Evolutionary conservation across 2,329 filamentous ascomycete species (phyloP), one percentile per base, ranked within the genome.

Genomic region (Xylaria multiplex): DNA sequence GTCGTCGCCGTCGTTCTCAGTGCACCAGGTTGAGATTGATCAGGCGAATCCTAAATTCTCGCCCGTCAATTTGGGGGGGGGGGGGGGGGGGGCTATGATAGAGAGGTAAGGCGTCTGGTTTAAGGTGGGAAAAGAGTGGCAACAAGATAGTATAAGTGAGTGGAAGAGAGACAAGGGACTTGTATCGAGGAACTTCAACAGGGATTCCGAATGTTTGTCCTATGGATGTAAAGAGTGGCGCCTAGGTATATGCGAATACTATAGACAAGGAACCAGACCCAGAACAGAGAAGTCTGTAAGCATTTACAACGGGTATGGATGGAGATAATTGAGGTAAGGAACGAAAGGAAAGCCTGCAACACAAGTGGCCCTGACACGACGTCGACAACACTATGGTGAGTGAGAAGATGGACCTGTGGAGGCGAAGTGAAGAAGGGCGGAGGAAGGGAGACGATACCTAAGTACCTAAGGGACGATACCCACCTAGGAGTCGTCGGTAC

Each of bases 101-200:
- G 22, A 43, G 53, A 24, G 14, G 50, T 5, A 22, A 48, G 49
- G 48, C 53, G 42, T 35, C 50, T 40, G 37, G 37, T 13, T 40
- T 13, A 40, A 40, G 3, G 9, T 2, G 24, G n/a, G 14, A 14
- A 40, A 40, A 40, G 4, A 13, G 3, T 19, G n/a, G 24, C 45
- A 63, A 58, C 50, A 58, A 58, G 54, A 42, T 45, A 19, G n/a
- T 24, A 59, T 32, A n/a, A 59, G 54, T 50, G 45, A 60, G 65
- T 48, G 24, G 59, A 63, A 16, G 59, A 62, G 66, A 58, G 61
- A 67, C 58, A 62, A 65, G 54, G 59, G 58, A 63, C 58, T 60
- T 67, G 53, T 60, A 52, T 48, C 40, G 45, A 62, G 37, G 42
- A 40, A 52, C 42, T 2, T 11, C n/a, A 45, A 32, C 66, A 63